A percentile compares a stretch with the other conserved stretches of the same genome.
Conservation (phyloP, 208 protist species). For the Phytomonas francai region DNA sequence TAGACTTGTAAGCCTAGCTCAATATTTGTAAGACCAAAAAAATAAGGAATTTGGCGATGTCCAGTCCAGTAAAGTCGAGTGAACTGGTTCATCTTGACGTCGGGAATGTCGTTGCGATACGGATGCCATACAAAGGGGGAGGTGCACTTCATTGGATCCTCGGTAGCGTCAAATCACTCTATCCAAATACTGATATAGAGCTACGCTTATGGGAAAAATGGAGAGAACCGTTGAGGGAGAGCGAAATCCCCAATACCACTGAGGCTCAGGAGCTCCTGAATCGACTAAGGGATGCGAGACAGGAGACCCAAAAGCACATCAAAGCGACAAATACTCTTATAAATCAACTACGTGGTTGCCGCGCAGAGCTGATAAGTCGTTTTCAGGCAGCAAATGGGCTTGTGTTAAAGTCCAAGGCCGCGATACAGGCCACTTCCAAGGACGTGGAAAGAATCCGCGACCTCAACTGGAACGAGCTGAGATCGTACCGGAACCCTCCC, state of each 20-base stretch:
- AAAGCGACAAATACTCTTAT: slow-evolving; percentile 52
- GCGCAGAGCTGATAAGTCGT: slow-evolving; percentile 43
- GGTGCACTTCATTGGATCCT: slow-evolving; percentile 71
- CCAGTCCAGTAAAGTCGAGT: slow-evolving; percentile 18
- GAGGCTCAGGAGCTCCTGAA: slow-evolving; percentile 57
- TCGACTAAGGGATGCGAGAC: slow-evolving; percentile 40
- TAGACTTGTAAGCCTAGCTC: neutral
- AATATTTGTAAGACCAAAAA: neutral
- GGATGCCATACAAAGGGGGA: slow-evolving; percentile 43
- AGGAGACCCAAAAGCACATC: slow-evolving; percentile 55
- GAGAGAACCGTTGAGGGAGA: slow-evolving; percentile 32
- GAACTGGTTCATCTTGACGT: slow-evolving; percentile 42
- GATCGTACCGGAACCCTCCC: slow-evolving; percentile 77
- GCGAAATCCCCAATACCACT: slow-evolving; percentile 26
- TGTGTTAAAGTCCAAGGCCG: slow-evolving; percentile 52
- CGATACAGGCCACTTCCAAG: slow-evolving; percentile 40
- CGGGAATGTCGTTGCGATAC: slow-evolving; percentile 66
- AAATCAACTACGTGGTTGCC: slow-evolving; percentile 43
- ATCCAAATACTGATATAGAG: slow-evolving; percentile 68
- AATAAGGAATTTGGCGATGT: slow-evolving; percentile 10
- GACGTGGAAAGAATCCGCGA: slow-evolving; percentile 78
- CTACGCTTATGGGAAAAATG: slow-evolving; percentile 61
- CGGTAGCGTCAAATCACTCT: slow-evolving; percentile 49
- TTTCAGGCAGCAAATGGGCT: slow-evolving; percentile 52
- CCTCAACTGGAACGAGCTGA: slow-evolving; percentile 80